Evolutionary conservation across 2,329 filamentous ascomycete genomes (phyloP), one percentile per base, ranked within the genome.

Genomic region (Paracoccidioides lutzii): DNA sequence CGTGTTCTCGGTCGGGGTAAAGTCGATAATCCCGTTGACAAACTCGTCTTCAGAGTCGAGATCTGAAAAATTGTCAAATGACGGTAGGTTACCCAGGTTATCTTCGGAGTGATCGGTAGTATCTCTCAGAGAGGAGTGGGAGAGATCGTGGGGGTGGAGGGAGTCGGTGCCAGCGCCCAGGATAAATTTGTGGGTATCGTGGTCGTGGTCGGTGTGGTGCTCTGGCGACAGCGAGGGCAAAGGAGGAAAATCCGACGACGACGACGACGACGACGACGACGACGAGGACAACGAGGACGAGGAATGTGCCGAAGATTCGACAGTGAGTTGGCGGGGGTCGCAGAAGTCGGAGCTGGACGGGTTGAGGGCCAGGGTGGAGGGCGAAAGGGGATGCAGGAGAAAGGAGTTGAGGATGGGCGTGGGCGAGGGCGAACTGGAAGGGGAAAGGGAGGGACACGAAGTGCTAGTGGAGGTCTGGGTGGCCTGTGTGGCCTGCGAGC

Each of bases 41-140:
- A 94, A 89, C 68, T 93, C 88, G 78, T 94, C 88, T 65, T 95
- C 90, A 0, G 87, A 90, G 69, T 95, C 90, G 56, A 95, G 79
- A 65, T 95, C 90, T 30, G 90, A 93, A 62, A 94, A 82, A 61
- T 89, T 87, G 70, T 94, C 88, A 63, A 95, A 94, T 7, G 79
- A 76, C 32, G 87, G 84, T 35, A 93, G 78, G 30, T 80, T 80
- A 73, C 79, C 72, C 59, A 78, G 75, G 56, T 73, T 70, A 61
- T 79, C 75, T 62, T 77, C 72, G 55, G 66, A 38, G 53, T 68
- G 63, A 52, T 66, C 67, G 44, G 71, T 68, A 15, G 42, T 14
- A 62, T 63, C 73, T 66, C 64, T 72, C 66, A 71, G 71, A 14
- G 67, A 65, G 49, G 49, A 28, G 22, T 52, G 37, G 10, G 45